Base-by-base conservation (phyloP, 2,329 filamentous ascomycete genomes). In the Arthrobotrys conoides region DNA sequence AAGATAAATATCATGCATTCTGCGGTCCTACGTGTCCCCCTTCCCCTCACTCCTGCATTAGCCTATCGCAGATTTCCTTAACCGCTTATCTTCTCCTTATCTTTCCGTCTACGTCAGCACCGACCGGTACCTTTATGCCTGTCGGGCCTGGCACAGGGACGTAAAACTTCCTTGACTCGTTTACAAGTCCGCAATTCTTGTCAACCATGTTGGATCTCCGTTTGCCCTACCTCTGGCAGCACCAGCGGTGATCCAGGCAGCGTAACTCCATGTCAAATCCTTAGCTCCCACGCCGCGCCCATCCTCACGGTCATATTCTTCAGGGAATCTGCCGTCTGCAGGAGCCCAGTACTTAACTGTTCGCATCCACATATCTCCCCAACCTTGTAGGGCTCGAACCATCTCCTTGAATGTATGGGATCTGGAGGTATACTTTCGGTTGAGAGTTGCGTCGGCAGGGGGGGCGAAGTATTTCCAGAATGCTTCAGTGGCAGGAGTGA, bases 221-320 rank as follows among this genome's bases (percentile, higher is more conserved):
- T 27, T 36, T 10, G 67, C 73, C 18, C 73, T 79, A 16, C 73
- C 57, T 66, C 80, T 79, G 6, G 81, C 80, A 16, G 80, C 80
- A 24, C 73, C 78, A 14, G 79, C 88, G 0, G 91, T 91, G 53
- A 93, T 85, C 84, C 93, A 91, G 0, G 91, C 87, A 0, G 91
- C 90, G 80, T 92, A 93, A 0, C 90, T 92, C 91, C 91, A 93
- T 2, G 91, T 93, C 30, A 93, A 85, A 80, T 93, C 90, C 27
- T 81, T 80, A 33, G 85, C 85, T 0, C 85, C 85, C 5, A 83
- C 81, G 83, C 85, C 83, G 49, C 81, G 84, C 10, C 86, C 86
- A 3, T 82, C 85, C n/a, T 81, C 82, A 5, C 83, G 80, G 81
- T 86, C 84, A 71, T 86, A 86, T 75, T 86, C 85, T 82, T 87